Conservation (phyloP, 169 alveolate genomes). For the Plasmodium sp. region DNA sequence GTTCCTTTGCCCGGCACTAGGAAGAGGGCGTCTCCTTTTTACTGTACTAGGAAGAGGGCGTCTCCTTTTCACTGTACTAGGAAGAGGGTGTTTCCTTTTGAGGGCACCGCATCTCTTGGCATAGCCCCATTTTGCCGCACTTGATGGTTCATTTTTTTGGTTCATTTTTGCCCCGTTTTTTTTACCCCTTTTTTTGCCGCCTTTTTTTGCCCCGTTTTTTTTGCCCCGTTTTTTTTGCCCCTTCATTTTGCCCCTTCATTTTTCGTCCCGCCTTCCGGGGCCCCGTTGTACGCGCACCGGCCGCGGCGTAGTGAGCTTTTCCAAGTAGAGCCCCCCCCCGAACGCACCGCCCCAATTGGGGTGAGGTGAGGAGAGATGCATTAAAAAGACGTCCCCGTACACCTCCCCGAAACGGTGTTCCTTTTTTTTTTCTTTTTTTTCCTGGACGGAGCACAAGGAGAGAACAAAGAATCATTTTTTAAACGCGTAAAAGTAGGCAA, state of each 20-base stretch:
- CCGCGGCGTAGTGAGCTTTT: not conserved
- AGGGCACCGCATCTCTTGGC: not conserved
- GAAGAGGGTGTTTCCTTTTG: not conserved
- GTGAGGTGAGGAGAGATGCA: not conserved
- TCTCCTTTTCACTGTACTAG: not conserved
- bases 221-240: not conserved
- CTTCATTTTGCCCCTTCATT: too few relatives aligned
- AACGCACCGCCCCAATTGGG: not conserved
- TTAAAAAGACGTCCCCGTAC: not conserved
- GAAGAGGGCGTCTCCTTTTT: not conserved
- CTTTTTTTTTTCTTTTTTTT: not conserved
- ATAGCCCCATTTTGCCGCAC: not conserved
- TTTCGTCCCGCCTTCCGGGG: not conserved
- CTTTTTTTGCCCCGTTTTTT: not conserved
- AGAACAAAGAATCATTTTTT: not conserved
- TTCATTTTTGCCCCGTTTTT: not conserved
- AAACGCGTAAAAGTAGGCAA: not conserved
- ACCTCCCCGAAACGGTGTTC: not conserved
- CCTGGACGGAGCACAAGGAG: not conserved
- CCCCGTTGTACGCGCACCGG: not conserved
- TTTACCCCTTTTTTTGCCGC: not conserved
- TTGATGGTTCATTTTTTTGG: not conserved
- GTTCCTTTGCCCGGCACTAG: not conserved
- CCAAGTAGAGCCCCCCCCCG: not conserved
- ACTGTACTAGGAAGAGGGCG: not conserved